A percentile compares a stretch with the other conserved stretches of the same genome.
Evolutionary conservation across 352 stramenopile genomes (phyloP).

Genomic region (Globisporangium abappressorium): DNA sequence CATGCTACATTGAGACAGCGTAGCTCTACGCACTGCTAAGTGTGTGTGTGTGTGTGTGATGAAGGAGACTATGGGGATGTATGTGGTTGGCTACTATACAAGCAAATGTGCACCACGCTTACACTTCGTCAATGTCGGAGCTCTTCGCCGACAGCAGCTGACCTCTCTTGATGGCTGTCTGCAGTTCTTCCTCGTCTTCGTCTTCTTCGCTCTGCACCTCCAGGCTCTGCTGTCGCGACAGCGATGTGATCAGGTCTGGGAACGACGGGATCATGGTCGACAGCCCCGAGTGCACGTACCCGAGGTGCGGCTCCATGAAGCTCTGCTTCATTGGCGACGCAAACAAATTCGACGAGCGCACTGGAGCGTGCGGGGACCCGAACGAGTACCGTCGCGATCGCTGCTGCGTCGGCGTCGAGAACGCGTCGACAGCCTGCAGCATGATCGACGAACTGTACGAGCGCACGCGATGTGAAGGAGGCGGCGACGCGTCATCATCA

Average conservation of each 20-base stretch:
- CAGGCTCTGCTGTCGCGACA: slow-evolving; percentile 14
- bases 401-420: slow-evolving; percentile 13
- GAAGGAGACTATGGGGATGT: neutral
- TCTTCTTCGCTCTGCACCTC: slow-evolving; percentile 16
- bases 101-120: neutral
- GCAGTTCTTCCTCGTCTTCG: neutral
- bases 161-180: neutral
- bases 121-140: slow-evolving; percentile 18
- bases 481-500: neutral
- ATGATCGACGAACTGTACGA: slow-evolving; percentile 15
- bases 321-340: slow-evolving; percentile 15
- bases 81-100: slow-evolving; percentile 5
- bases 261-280: slow-evolving; percentile 15
- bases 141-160: neutral
- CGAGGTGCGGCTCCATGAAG: slow-evolving; percentile 14
- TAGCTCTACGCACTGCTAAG: neutral
- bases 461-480: slow-evolving; percentile 12
- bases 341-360: slow-evolving; percentile 8
- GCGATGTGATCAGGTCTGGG: slow-evolving; percentile 5
- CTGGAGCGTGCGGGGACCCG: slow-evolving; percentile 7
- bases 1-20: neutral
- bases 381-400: slow-evolving; percentile 17
- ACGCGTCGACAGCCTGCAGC: slow-evolving; percentile 12
- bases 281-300: slow-evolving; percentile 15
- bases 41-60: neutral